Percentiles rank a stretch among this genome's conserved stretches.
These are phyloP conservation scores for Rhizomucor pusillus DNA, from an alignment of 371 early-diverging fungal genomes.

Conservation along the genomic window DNA sequence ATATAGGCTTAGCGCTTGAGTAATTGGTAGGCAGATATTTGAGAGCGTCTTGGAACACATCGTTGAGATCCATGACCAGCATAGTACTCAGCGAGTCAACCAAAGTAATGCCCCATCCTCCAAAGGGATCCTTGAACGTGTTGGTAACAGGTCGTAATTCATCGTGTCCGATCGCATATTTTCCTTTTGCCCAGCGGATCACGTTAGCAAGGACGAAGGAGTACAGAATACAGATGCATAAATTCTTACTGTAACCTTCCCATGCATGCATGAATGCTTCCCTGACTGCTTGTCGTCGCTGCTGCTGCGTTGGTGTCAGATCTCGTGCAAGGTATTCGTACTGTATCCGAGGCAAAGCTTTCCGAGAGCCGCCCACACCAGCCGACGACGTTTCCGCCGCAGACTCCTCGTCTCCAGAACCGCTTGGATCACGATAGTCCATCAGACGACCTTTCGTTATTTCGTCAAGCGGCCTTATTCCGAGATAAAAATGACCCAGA, in stretches of 20 bases:
- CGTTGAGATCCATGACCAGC: constrained; percentile 69
- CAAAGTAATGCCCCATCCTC: constrained; percentile 74
- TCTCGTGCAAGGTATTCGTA: constrained; percentile 11
- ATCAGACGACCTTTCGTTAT: too few relatives aligned
- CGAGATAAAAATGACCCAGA: too few relatives aligned
- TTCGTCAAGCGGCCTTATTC: too few relatives aligned
- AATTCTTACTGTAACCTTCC: constrained; percentile 5
- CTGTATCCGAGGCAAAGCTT: too few relatives aligned
- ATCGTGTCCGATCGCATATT: constrained; percentile 57
- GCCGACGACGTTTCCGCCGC: too few relatives aligned
- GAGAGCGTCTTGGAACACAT: constrained; percentile 65
- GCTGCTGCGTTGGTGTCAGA: constrained; percentile 12
- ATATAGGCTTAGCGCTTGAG: constrained; percentile 30
- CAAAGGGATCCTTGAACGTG: constrained; percentile 59
- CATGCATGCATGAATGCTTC: constrained; percentile 17
- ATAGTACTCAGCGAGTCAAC: constrained; percentile 85
- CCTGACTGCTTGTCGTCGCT: constrained; percentile 28
- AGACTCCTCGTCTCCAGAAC: too few relatives aligned
- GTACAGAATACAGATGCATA: too few relatives aligned
- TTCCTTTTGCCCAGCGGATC: background rate
- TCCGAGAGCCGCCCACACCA: too few relatives aligned
- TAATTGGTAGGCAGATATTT: too few relatives aligned
- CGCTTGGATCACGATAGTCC: too few relatives aligned
- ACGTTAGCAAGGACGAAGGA: too few relatives aligned
- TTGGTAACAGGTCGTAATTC: constrained; percentile 54